A percentile compares a stretch with the other conserved stretches of the same genome.
Conservation (phyloP, 2,329 filamentous ascomycete species). For the Cytospora paraplurivora region DNA sequence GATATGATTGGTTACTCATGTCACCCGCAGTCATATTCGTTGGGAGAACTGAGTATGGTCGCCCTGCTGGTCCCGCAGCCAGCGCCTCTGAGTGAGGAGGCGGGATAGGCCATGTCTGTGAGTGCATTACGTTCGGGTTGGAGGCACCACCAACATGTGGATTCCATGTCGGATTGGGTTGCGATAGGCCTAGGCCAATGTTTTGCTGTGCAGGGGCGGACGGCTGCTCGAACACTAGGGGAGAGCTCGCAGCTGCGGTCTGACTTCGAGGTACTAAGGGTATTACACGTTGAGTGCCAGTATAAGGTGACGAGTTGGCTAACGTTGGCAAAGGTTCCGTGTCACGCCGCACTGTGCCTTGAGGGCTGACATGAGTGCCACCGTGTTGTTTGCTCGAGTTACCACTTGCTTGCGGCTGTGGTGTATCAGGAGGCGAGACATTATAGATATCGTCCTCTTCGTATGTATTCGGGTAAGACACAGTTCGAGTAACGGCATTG, state of each 20-base stretch:
- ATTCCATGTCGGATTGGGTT: constrained; percentile 29
- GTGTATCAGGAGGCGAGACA: constrained; percentile 50
- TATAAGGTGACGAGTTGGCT: constrained; percentile 25
- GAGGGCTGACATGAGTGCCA: constrained; percentile 23
- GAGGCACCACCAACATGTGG: constrained; percentile 29
- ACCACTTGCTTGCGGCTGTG: constrained; percentile 32
- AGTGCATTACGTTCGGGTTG: constrained; percentile 35
- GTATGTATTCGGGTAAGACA: constrained; percentile 4
- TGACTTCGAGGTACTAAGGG: constrained; percentile 31
- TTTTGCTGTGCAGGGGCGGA: constrained; percentile 17
- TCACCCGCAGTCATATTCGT: constrained; percentile 38
- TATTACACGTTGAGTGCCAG: constrained; percentile 28
- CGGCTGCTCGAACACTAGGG: constrained; percentile 32
- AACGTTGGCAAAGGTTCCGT: constrained; percentile 16
- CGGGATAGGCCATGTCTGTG: constrained; percentile 52
- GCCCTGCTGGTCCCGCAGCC: constrained; percentile 33
- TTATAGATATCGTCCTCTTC: constrained; percentile 49
- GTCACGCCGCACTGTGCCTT: constrained; percentile 8
- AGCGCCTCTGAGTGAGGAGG: constrained; percentile 32
- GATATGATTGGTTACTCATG: constrained; percentile 40
- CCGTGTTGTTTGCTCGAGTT: constrained; percentile 27
- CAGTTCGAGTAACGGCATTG: constrained; percentile 10
- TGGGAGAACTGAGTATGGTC: constrained; percentile 47
- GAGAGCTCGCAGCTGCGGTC: constrained; percentile 25
- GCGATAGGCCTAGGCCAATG: background rate